Evolutionary conservation across 208 protist species (phyloP).

Genomic region (Polymyxa betae): DNA sequence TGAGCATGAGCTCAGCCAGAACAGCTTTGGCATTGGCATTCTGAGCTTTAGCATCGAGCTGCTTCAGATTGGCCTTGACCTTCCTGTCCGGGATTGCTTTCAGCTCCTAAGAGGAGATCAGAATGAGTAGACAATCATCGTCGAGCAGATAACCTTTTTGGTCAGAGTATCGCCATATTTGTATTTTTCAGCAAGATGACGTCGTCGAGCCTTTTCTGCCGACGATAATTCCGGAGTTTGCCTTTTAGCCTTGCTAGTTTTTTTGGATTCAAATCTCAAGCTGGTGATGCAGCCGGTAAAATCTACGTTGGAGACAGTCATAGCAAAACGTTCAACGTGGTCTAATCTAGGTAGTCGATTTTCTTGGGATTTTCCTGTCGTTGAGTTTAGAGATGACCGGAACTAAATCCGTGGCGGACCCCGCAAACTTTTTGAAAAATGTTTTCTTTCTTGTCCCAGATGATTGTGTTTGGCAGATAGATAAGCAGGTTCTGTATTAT

Average conservation of each 20-base stretch:
- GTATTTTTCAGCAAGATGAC: not conserved
- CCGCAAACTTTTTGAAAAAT: too few species aligned
- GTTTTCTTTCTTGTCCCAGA: too few species aligned
- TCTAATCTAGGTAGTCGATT: too few species aligned
- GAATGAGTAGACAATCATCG: not conserved
- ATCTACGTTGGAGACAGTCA: not conserved
- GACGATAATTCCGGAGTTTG: not conserved
- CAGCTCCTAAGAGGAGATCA: slow-evolving; percentile 16
- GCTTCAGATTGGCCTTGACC: not conserved
- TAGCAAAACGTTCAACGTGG: too few species aligned
- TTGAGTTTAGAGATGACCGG: too few species aligned
- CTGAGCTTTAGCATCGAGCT: not conserved
- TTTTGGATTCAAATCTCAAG: not conserved
- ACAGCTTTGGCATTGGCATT: not conserved
- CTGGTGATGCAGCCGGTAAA: not conserved
- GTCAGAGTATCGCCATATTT: not conserved
- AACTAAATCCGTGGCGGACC: too few species aligned
- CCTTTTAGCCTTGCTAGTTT: not conserved
- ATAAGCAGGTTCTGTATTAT: too few species aligned
- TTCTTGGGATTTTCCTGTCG: too few species aligned
- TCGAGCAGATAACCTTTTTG: not conserved
- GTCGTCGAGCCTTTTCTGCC: not conserved
- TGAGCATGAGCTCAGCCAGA: not conserved
- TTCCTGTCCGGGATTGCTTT: slow-evolving; percentile 8
- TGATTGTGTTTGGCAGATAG: too few species aligned